Evolutionary conservation across 768 basidiomycete genomes (phyloP).

Genomic region (Auricularia auricula-judae): DNA sequence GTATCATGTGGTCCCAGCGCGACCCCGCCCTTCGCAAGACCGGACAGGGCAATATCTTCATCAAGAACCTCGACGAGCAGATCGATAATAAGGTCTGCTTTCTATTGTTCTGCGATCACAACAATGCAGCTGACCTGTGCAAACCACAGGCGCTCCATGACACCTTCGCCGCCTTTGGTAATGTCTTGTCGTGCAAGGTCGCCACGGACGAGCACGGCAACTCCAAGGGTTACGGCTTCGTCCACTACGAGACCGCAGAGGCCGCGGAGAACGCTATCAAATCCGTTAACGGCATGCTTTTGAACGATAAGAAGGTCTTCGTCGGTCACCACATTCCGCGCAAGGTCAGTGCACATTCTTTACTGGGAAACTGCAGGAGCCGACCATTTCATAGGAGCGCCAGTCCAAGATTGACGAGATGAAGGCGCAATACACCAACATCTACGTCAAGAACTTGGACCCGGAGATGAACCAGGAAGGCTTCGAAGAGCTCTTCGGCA

Average conservation of each 20-base stretch:
- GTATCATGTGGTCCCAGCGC: conserved; percentile 99
- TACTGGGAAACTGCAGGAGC: background rate
- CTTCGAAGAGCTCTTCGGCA: conserved; percentile 69
- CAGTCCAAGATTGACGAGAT: conserved; percentile 98
- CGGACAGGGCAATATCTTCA: conserved; percentile 99
- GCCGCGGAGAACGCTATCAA: conserved; percentile 95
- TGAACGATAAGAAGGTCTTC: conserved; percentile 99
- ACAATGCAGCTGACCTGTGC: conserved; percentile 2
- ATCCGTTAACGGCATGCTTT: conserved; percentile 96
- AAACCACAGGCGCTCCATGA: conserved; percentile 82
- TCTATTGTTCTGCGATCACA: background rate
- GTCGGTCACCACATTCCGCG: conserved; percentile 96
- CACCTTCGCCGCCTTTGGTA: conserved; percentile 97
- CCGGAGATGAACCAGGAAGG: conserved; percentile 73
- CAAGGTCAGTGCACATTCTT: conserved; percentile 44
- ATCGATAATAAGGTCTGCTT: conserved; percentile 88
- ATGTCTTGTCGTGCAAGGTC: conserved; percentile 98
- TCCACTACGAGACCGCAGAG: conserved; percentile 97
- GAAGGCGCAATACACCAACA: conserved; percentile 94
- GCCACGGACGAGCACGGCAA: conserved; percentile 92
- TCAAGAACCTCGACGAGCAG: conserved; percentile 94
- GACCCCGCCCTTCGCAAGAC: conserved; percentile 99
- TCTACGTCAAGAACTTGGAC: conserved; percentile 97
- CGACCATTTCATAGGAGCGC: conserved; percentile 52
- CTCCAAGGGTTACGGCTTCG: conserved; percentile 97